phyloP scores from a whole-genome alignment of 2,329 filamentous ascomycete species.

The Pestalotiopsis sp. region DNA sequence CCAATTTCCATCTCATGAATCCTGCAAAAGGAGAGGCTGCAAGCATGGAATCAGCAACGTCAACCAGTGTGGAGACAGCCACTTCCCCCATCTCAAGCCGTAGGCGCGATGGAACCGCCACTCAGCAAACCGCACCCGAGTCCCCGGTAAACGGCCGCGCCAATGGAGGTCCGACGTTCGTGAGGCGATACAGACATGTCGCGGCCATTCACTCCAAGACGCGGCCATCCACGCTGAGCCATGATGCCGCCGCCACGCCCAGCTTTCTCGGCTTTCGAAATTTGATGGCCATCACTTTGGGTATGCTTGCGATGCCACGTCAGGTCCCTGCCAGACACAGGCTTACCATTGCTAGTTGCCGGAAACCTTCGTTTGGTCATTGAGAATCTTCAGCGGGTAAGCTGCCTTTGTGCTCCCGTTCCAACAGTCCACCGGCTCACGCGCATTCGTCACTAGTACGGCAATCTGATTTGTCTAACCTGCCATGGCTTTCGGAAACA shows the following conservation, averaged over 20 bases:
- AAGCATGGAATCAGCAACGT: slow-evolving; percentile 45
- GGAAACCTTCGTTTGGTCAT: slow-evolving; percentile 94
- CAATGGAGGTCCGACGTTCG: slow-evolving; percentile 31
- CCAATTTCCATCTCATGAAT: slow-evolving; percentile 12
- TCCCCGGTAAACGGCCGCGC: neutral
- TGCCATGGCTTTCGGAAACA: slow-evolving; percentile 85
- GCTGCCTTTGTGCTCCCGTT: neutral
- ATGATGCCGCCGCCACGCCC: slow-evolving; percentile 73
- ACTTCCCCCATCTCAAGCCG: slow-evolving; percentile 23
- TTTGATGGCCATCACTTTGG: slow-evolving; percentile 89
- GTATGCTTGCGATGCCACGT: slow-evolving; percentile 48
- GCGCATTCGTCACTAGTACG: slow-evolving; percentile 65
- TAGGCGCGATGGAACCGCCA: slow-evolving; percentile 16
- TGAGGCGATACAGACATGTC: slow-evolving; percentile 86
- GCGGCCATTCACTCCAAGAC: slow-evolving; percentile 78
- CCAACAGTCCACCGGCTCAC: slow-evolving; percentile 16
- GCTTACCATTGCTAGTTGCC: slow-evolving; percentile 61
- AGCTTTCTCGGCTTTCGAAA: slow-evolving; percentile 96
- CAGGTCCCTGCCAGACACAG: neutral
- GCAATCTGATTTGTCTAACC: slow-evolving; percentile 87
- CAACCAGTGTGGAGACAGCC: slow-evolving; percentile 36
- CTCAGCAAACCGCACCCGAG: neutral
- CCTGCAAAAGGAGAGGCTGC: slow-evolving; percentile 9
- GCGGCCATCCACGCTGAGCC: slow-evolving; percentile 81
- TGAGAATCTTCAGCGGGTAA: slow-evolving; percentile 92